Evolutionary conservation across 2,329 filamentous ascomycete species (phyloP).

Genomic region (Leptographium procerum): DNA sequence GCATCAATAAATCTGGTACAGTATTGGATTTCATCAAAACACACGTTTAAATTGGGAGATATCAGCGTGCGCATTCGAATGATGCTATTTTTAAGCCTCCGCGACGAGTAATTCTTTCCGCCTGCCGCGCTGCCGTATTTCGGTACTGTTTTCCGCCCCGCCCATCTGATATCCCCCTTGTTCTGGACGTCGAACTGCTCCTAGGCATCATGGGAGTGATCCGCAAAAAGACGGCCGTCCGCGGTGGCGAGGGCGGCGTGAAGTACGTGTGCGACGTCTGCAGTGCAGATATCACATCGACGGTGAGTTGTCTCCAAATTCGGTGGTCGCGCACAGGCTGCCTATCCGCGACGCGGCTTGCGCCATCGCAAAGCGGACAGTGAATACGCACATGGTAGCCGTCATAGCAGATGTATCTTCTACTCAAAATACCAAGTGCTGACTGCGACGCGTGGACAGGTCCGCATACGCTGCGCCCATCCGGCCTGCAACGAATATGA

Average conservation of each 20-base stretch:
- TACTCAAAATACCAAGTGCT: background rate
- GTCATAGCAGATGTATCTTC: background rate
- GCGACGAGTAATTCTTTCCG: conserved; percentile 1
- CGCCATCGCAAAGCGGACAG: background rate
- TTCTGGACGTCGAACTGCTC: background rate
- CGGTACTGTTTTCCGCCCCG: background rate
- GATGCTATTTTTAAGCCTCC: conserved; percentile 4
- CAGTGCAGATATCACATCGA: conserved; percentile 92
- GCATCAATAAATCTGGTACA: conserved; percentile 10
- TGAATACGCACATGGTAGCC: background rate
- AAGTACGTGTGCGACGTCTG: conserved; percentile 98
- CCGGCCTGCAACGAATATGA: conserved; percentile 84
- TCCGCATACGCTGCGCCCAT: conserved; percentile 87
- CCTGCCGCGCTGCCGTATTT: background rate
- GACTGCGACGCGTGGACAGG: conserved; percentile 35
- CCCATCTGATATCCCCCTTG: background rate
- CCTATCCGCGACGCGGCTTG: background rate
- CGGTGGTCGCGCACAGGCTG: background rate
- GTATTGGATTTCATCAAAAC: conserved; percentile 12
- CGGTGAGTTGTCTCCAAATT: conserved; percentile 45
- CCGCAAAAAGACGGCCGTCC: conserved; percentile 82
- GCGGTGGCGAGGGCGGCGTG: conserved; percentile 75
- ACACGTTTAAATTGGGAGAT: conserved; percentile 9
- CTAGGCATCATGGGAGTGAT: conserved; percentile 70
- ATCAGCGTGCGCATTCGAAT: conserved; percentile 3